Conservation (phyloP, 2,329 filamentous ascomycete species). For the Ceratocystis papillata region DNA sequence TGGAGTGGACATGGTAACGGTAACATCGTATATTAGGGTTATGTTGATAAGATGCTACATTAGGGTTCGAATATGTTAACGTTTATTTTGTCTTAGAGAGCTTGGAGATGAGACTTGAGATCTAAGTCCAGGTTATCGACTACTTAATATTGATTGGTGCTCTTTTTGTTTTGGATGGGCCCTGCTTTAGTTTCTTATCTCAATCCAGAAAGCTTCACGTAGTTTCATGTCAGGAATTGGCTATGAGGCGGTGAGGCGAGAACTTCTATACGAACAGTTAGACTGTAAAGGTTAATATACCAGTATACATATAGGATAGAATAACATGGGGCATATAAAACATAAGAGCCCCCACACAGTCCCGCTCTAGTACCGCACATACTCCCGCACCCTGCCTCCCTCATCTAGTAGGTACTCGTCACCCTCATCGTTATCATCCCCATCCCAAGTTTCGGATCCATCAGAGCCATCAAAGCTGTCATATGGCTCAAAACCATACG, state of each 20-base stretch:
- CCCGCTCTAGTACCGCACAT: background rate
- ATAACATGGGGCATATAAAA: too few species aligned
- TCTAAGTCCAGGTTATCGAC: background rate
- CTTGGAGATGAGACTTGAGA: background rate
- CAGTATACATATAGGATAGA: too few species aligned
- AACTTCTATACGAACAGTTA: background rate
- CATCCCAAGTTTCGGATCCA: background rate
- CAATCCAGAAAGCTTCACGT: background rate
- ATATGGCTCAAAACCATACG: background rate
- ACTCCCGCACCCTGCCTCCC: slow-evolving; percentile 4
- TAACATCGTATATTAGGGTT: background rate
- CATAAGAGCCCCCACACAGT: too few species aligned
- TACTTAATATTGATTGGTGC: background rate
- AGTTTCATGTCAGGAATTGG: background rate
- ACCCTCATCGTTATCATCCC: background rate
- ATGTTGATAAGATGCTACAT: background rate
- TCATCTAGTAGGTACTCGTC: slow-evolving; percentile 14
- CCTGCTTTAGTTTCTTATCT: background rate
- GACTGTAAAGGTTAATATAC: too few species aligned
- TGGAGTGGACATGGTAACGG: background rate
- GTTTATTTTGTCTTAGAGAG: too few species aligned
- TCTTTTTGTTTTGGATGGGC: background rate
- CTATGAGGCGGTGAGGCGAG: background rate
- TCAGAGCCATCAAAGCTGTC: background rate
- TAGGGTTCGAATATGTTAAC: too few species aligned